Evolutionary conservation across 768 basidiomycete species (phyloP).

Genomic region (Gautieria morchelliformis): DNA sequence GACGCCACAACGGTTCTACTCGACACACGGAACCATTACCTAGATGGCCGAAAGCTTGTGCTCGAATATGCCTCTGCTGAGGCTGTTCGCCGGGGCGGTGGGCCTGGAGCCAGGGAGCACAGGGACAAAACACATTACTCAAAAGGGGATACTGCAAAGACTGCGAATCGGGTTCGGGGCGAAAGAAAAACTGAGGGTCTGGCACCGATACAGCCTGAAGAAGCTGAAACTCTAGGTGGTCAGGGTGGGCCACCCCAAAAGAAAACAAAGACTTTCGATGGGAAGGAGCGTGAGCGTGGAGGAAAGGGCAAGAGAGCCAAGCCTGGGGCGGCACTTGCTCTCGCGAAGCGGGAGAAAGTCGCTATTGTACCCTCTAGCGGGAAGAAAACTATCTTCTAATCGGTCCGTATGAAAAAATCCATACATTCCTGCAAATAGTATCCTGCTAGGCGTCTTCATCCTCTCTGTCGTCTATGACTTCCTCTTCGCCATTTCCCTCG

Average conservation of each 20-base stretch:
- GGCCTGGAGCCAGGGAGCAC: constrained; percentile 11
- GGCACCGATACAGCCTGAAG: neutral
- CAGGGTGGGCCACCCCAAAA: constrained; percentile 15
- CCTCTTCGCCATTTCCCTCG: neutral
- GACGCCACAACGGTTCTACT: constrained; percentile 75
- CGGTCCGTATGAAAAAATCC: neutral
- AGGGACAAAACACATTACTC: neutral
- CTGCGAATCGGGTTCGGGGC: neutral
- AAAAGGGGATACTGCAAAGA: constrained; percentile 5
- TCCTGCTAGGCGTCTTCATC: neutral
- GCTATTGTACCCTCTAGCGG: constrained; percentile 62
- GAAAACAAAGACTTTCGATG: constrained; percentile 12
- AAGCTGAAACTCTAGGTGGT: constrained; percentile 9
- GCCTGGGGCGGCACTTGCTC: constrained; percentile 74
- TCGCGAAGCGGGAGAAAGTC: constrained; percentile 64
- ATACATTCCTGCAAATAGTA: neutral
- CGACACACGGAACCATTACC: constrained; percentile 74
- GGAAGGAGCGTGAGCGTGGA: constrained; percentile 7
- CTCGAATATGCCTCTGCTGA: constrained; percentile 87
- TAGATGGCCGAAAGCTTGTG: constrained; percentile 76
- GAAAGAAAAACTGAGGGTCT: neutral
- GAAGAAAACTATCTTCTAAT: constrained; percentile 56
- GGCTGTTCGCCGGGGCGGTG: constrained; percentile 76
- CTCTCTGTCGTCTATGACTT: neutral
- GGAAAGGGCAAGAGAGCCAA: constrained; percentile 31